Conservation (phyloP, 2,329 filamentous ascomycete genomes). For the Dactylellina parvicollis region DNA sequence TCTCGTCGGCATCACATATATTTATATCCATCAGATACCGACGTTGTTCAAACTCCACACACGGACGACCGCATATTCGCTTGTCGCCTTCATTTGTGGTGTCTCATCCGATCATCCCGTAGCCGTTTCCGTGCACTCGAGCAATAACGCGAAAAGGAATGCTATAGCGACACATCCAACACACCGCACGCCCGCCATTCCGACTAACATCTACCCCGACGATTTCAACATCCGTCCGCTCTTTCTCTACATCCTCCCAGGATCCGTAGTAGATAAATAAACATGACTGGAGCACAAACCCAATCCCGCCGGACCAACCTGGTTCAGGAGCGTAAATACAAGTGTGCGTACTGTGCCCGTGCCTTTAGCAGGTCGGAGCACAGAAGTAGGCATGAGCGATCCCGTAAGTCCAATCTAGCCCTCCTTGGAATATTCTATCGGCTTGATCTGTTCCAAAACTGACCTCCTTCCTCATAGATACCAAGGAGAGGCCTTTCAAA, state of each 20-base stretch:
- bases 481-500: conserved; percentile 98
- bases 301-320: conserved; percentile 52
- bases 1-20: conserved; percentile 56
- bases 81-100: conserved; percentile 42
- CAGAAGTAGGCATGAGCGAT: conserved; percentile 94
- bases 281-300: conserved; percentile 73
- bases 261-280: conserved; percentile 56
- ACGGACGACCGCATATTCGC: conserved; percentile 50
- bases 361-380: conserved; percentile 98
- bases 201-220: conserved; percentile 48
- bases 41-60: conserved; percentile 31
- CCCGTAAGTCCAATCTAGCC: conserved; percentile 76
- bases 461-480: conserved; percentile 70
- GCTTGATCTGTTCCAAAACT: not conserved
- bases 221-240: conserved; percentile 58
- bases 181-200: conserved; percentile 13
- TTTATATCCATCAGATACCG: conserved; percentile 57
- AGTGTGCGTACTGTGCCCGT: conserved; percentile 97
- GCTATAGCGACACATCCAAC: conserved; percentile 49
- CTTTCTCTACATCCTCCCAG: conserved; percentile 22
- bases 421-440: not conserved
- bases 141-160: conserved; percentile 57
- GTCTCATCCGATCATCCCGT: conserved; percentile 39
- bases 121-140: conserved; percentile 61
- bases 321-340: conserved; percentile 96